phyloP scores from a whole-genome alignment of 2,329 filamentous ascomycete species.

The Cladosporium sp. region DNA sequence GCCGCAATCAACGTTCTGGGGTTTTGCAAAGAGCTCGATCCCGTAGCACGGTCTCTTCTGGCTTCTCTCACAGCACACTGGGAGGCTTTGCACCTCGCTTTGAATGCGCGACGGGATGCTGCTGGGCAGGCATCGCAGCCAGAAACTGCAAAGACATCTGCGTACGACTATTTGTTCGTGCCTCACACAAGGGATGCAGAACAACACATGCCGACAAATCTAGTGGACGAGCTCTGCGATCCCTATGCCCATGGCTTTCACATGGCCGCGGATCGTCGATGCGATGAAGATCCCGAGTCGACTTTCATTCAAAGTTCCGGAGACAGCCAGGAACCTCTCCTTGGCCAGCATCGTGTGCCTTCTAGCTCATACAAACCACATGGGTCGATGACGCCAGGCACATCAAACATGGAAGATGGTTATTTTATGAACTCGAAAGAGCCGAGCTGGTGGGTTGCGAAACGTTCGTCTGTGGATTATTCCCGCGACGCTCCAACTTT shows the following conservation, averaged over 20 bases:
- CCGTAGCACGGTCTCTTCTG: not conserved
- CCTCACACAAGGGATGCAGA: not conserved
- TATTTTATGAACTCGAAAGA: not conserved
- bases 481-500: too few relatives aligned
- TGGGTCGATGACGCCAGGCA: not conserved
- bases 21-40: constrained; percentile 1
- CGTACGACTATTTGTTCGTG: not conserved
- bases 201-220: not conserved
- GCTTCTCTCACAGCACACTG: not conserved
- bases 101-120: not conserved
- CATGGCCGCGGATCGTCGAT: not conserved
- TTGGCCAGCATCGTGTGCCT: too few relatives aligned
- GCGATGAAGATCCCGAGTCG: too few relatives aligned
- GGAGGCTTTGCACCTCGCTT: not conserved
- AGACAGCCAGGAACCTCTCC: not conserved
- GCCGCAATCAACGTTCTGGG: not conserved
- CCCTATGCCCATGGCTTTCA: not conserved
- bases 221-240: not conserved
- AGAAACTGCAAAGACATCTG: not conserved
- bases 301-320: not conserved
- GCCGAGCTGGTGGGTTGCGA: constrained; percentile 1
- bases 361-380: not conserved
- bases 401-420: constrained; percentile 4
- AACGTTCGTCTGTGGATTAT: not conserved
- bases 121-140: not conserved